Base-by-base conservation (phyloP, 441 rosid species). In the Euphorbia schlechtendalii region DNA sequence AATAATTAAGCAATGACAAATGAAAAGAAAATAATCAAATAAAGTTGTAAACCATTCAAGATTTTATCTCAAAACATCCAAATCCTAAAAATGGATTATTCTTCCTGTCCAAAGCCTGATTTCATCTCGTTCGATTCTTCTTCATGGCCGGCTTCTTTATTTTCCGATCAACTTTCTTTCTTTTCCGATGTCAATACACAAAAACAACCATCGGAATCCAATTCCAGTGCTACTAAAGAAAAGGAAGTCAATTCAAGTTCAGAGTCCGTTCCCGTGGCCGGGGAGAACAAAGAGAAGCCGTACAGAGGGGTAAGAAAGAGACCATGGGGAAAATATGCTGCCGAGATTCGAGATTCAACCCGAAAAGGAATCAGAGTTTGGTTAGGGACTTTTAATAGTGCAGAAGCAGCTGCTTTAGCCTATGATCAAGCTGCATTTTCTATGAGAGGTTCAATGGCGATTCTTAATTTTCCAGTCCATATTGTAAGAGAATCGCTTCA, bases 341-440 rank as follows among this genome's bases (percentile, higher is more conserved):
- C 97, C n/a, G 97, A 90, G 84, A 90, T 90, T 2, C 76, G 97
- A 67, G 97, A 90, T 63, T 90, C 96, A 0, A 90, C 96, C 0
- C 75, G 97, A 63, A 86, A 88, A 17, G 97, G 96, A 0, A 68
- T 88, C 8, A 70, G 97, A 74, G 97, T 90, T 51, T 90, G 97
- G 97, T 80, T 90, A 0, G 97, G 97, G 41, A 90, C 97, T 0
- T 90, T 90, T 8, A 92, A 88, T 57, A 85, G 75, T 20, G 84
- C 94, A 0, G 97, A 90, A 63, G 97, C 86, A 8, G 96, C 96
- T 0, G 97, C 97, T 60, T 66, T 90, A 48, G 97, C 96, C 3
- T 90, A 91, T 34, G 98, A 91, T 43, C 98, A 91, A 74, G 98
- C 98, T 0, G 98, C 98, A 69, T 87, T 87, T 61, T 84, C 92